These are phyloP conservation scores for Cutaneotrichosporon daszewskae DNA, from an alignment of 1,284 basidiomycete genomes.

Conservation along the genomic window DNA sequence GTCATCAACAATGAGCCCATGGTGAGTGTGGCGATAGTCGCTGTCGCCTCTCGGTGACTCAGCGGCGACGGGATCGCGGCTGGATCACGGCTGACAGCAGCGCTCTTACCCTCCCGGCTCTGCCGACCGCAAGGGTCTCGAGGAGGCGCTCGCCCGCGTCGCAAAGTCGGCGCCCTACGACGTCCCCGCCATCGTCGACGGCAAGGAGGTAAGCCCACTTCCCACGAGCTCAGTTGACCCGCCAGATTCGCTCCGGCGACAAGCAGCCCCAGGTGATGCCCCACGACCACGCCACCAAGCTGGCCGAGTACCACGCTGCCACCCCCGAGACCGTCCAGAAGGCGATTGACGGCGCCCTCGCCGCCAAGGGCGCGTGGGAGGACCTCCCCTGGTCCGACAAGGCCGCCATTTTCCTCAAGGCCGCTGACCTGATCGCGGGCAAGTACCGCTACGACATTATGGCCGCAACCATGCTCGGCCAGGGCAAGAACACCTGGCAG, in stretches of 20 bases:
- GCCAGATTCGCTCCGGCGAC: slow-evolving; percentile 75
- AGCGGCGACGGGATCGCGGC: not conserved
- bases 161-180: slow-evolving; percentile 77
- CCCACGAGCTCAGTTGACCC: not conserved
- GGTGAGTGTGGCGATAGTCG: slow-evolving; percentile 52
- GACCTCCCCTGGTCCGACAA: slow-evolving; percentile 91
- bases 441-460: slow-evolving; percentile 94
- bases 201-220: slow-evolving; percentile 63
- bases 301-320: slow-evolving; percentile 87
- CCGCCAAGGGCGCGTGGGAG: slow-evolving; percentile 85
- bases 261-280: slow-evolving; percentile 74
- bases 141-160: slow-evolving; percentile 73
- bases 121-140: slow-evolving; percentile 67
- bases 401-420: slow-evolving; percentile 96
- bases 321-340: slow-evolving; percentile 65
- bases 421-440: slow-evolving; percentile 84
- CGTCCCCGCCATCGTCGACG: slow-evolving; percentile 88
- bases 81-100: slow-evolving; percentile 23
- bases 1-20: slow-evolving; percentile 84
- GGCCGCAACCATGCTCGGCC: slow-evolving; percentile 95
- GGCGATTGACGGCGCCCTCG: slow-evolving; percentile 84
- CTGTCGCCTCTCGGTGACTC: not conserved
- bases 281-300: slow-evolving; percentile 69
- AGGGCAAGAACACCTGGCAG: slow-evolving; percentile 99
- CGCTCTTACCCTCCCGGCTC: slow-evolving; percentile 72